phyloP scores from a whole-genome alignment of 2,329 filamentous ascomycete genomes.

The Dendryphion nanum region DNA sequence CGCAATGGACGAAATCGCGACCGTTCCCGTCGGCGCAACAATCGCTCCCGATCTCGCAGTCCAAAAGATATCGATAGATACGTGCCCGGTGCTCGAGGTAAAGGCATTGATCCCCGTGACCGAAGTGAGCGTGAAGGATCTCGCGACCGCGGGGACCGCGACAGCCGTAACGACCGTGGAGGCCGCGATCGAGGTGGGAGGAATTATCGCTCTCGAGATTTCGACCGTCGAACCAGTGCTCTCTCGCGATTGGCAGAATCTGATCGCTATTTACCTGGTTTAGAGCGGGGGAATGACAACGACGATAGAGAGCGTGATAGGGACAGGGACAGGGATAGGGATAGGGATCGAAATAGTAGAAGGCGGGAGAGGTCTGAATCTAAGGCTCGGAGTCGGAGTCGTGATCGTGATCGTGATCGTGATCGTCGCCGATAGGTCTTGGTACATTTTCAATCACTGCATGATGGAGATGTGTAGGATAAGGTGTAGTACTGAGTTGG shows the following conservation, averaged over 20 bases:
- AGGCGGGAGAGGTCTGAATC: conserved; percentile 13
- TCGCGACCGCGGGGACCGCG: conserved; percentile 42
- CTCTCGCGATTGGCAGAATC: conserved; percentile 4
- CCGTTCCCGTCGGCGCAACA: conserved; percentile 16
- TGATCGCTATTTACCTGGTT: conserved; percentile 8
- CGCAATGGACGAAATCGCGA: conserved; percentile 19
- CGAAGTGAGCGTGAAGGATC: conserved; percentile 15
- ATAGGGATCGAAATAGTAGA: conserved; percentile 13
- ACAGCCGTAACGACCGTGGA: conserved; percentile 23
- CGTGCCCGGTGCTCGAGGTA: conserved; percentile 17
- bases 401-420: conserved; percentile 10
- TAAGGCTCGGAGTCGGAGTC: conserved; percentile 18
- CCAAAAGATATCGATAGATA: conserved; percentile 40
- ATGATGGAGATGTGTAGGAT: no score
- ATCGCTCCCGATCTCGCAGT: conserved; percentile 25
- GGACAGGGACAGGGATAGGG: conserved; percentile 9
- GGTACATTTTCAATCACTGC: no score
- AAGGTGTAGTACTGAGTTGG: no score
- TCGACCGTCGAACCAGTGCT: background rate
- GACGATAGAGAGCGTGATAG: background rate
- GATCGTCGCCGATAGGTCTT: no score
- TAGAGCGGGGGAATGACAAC: background rate
- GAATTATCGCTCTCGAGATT: conserved; percentile 4
- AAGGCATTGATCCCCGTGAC: conserved; percentile 6
- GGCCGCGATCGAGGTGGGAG: conserved; percentile 16